phyloP scores from a whole-genome alignment of 2,329 filamentous ascomycete genomes.

The Neonectria neomacrospora region DNA sequence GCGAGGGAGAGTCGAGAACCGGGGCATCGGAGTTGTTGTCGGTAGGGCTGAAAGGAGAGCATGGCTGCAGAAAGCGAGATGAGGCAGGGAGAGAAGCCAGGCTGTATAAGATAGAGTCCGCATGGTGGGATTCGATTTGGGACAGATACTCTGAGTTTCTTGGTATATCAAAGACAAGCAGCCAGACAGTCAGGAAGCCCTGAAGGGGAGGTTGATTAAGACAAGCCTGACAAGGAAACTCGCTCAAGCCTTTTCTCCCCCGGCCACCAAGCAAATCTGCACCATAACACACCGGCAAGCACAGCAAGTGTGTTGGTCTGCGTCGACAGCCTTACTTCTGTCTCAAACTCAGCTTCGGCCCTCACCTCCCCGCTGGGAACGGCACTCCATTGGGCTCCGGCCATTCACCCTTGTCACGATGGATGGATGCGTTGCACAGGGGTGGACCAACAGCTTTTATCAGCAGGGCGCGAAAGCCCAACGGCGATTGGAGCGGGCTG shows the following conservation, averaged over 20 bases:
- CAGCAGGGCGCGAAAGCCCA: neutral
- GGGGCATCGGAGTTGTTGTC: neutral
- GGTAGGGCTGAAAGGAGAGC: neutral
- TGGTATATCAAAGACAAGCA: neutral
- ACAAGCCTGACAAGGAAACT: neutral
- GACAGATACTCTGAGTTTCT: neutral
- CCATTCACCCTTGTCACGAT: neutral
- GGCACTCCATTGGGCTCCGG: neutral
- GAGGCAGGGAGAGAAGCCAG: neutral
- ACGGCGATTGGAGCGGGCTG: neutral
- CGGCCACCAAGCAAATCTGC: neutral
- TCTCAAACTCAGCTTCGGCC: neutral
- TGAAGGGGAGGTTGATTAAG: neutral
- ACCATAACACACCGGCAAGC: too few species aligned
- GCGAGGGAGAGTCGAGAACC: too few species aligned
- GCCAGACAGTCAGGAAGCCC: neutral
- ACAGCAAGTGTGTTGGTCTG: neutral
- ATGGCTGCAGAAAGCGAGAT: neutral
- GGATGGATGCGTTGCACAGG: neutral
- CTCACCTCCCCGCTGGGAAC: neutral
- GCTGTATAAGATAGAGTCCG: neutral
- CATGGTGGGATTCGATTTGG: constrained; percentile 43
- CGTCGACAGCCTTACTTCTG: neutral
- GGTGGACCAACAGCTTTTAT: neutral
- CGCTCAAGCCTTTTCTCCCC: neutral